Evolutionary conservation across 495 filamentous ascomycete genomes (phyloP).

Genomic region (Chlorociboria aeruginascens): DNA sequence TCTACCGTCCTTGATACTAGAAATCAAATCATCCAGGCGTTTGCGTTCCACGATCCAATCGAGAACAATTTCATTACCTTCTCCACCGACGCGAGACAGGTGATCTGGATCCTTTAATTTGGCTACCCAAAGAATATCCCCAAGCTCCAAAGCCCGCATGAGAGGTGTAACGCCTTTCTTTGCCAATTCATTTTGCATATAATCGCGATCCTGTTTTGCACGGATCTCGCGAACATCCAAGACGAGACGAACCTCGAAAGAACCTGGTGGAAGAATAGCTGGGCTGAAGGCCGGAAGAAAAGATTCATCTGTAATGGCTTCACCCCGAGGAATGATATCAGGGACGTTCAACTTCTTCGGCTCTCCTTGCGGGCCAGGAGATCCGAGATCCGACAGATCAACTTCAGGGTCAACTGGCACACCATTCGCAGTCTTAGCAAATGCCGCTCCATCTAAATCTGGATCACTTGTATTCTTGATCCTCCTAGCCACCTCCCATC

Average conservation of each 20-base stretch:
- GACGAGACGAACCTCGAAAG: slow-evolving; percentile 62
- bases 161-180: slow-evolving; percentile 53
- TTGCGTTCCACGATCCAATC: slow-evolving; percentile 81
- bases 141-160: slow-evolving; percentile 56
- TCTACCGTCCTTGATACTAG: slow-evolving; percentile 70
- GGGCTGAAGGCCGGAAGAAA: slow-evolving; percentile 42
- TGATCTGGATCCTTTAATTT: slow-evolving; percentile 48
- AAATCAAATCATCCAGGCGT: slow-evolving; percentile 66
- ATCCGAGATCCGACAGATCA: neutral
- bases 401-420: neutral
- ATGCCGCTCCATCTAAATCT: neutral
- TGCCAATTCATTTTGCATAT: slow-evolving; percentile 61
- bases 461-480: slow-evolving; percentile 38
- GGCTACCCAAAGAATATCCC: slow-evolving; percentile 74
- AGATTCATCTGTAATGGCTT: slow-evolving; percentile 19
- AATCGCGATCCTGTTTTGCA: slow-evolving; percentile 64
- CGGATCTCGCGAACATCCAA: slow-evolving; percentile 71
- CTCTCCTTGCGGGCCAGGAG: neutral
- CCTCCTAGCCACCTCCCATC: slow-evolving; percentile 63
- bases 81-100: slow-evolving; percentile 42
- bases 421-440: neutral
- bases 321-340: slow-evolving; percentile 31
- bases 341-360: slow-evolving; percentile 15
- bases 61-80: slow-evolving; percentile 66
- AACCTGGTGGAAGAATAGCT: slow-evolving; percentile 46